Conservation (phyloP, 2,329 filamentous ascomycete species). For the Ophiocordyceps camponoti-leonardi region DNA sequence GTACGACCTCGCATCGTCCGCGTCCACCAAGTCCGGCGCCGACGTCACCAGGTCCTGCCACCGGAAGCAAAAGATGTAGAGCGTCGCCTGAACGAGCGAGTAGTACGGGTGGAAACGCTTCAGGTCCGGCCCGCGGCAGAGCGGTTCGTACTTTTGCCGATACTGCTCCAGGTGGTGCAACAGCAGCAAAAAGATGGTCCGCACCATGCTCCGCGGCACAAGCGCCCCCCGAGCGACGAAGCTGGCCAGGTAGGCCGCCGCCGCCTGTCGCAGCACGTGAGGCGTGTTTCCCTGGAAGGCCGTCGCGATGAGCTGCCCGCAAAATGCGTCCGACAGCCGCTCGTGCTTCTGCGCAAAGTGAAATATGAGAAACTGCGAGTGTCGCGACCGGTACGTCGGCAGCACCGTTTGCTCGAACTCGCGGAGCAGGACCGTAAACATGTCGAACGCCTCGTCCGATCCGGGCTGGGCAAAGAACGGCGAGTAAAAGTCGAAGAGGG, state of each 20-base stretch:
- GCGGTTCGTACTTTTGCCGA: constrained; percentile 52
- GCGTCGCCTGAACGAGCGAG: constrained; percentile 67
- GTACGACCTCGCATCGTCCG: constrained; percentile 42
- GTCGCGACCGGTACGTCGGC: constrained; percentile 77
- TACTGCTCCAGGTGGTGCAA: constrained; percentile 61
- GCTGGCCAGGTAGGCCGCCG: constrained; percentile 82
- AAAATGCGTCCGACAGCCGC: constrained; percentile 65
- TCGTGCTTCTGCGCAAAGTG: constrained; percentile 80
- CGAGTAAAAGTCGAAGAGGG: constrained; percentile 71
- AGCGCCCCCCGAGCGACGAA: constrained; percentile 84
- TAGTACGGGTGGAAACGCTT: constrained; percentile 75
- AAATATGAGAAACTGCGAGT: constrained; percentile 91
- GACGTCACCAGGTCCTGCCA: constrained; percentile 75
- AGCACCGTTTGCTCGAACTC: constrained; percentile 82
- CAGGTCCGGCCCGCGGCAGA: constrained; percentile 71
- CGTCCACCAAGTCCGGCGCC: constrained; percentile 41
- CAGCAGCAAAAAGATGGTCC: constrained; percentile 65
- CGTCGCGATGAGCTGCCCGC: constrained; percentile 45
- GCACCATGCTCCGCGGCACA: constrained; percentile 59
- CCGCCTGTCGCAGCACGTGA: constrained; percentile 61
- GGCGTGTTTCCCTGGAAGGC: constrained; percentile 45
- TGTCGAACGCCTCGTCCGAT: constrained; percentile 49
- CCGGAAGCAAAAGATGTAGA: constrained; percentile 95
- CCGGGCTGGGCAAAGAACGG: constrained; percentile 53
- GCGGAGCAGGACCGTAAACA: constrained; percentile 62